Percentiles rank a stretch among this genome's conserved stretches.
Conservation (phyloP, 2,329 filamentous ascomycete genomes). For the Triangularia setosa region DNA sequence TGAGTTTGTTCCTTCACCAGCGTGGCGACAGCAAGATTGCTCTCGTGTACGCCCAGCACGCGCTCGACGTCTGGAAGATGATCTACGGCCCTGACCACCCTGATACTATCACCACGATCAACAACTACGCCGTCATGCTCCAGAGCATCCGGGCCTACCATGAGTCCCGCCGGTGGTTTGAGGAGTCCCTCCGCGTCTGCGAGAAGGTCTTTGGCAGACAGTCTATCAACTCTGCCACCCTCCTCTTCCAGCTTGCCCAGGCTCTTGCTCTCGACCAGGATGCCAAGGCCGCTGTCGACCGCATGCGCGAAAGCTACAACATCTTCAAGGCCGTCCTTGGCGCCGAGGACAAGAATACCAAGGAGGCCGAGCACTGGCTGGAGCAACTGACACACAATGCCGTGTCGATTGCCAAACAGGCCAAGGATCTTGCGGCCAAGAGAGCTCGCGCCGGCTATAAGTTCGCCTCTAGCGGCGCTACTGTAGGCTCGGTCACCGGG, state of each 20-base stretch:
- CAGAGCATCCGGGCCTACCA: conserved; percentile 93
- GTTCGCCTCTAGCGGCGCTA: conserved; percentile 61
- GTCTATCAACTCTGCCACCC: conserved; percentile 88
- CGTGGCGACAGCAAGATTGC: conserved; percentile 84
- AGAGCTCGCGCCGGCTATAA: conserved; percentile 67
- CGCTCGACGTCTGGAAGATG: conserved; percentile 92
- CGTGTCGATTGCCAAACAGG: conserved; percentile 88
- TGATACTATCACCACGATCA: conserved; percentile 96
- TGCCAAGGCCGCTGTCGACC: conserved; percentile 81
- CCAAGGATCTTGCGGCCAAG: conserved; percentile 77
- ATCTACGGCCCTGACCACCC: conserved; percentile 93
- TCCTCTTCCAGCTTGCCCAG: conserved; percentile 95
- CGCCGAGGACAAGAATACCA: conserved; percentile 91
- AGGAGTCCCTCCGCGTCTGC: conserved; percentile 83
- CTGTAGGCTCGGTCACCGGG: conserved; percentile 47
- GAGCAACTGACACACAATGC: conserved; percentile 95
- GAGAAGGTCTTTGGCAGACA: conserved; percentile 85
- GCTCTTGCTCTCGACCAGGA: conserved; percentile 94
- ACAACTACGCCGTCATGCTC: conserved; percentile 98
- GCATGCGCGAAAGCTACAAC: conserved; percentile 95
- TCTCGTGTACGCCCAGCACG: conserved; percentile 86
- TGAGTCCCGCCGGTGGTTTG: conserved; percentile 94
- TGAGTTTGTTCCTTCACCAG: conserved; percentile 90
- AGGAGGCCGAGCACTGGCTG: conserved; percentile 94
- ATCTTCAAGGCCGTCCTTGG: conserved; percentile 89